Evolutionary conservation across 1,284 basidiomycete species (phyloP), one percentile per base, ranked within the genome.

Genomic region (Boletus mariae): DNA sequence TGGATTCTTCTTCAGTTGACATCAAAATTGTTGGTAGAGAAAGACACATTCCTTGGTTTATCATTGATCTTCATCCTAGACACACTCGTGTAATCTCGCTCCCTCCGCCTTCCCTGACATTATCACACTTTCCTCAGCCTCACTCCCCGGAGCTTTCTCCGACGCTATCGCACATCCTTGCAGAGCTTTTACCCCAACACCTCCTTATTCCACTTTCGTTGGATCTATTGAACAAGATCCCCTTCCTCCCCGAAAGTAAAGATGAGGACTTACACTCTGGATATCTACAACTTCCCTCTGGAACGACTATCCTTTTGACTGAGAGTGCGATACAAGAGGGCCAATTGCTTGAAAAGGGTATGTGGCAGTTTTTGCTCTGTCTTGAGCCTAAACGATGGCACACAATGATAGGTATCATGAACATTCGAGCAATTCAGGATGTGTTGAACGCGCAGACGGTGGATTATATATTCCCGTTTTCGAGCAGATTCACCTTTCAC

Each of bases 381-480:
- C 3, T 6, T 12, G 13, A 23, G 28, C 9, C 11, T 23, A 11
- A 23, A 26, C 45, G 20, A 60, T 6, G 1, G 4, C 15, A 8
- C 17, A 13, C 4, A 20, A 43, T 41, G 10, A 17, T 57, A 85
- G 89, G 90, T 4, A 65, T 94, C 5, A 67, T 72, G 54, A 94
- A 92, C 61, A 70, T 94, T 32, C 80, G 74, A 42, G 79, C 84
- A 0, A 69, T 89, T n/a, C 86, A 91, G 56, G 79, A 85, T 46
- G 77, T 83, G 53, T 81, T 94, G 64, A 74, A 74, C 40, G 72
- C 74, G 13, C 91, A 92, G 63, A 85, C 82, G 3, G 71, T 94
- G n/a, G 75, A 83, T 11, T 94, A 94, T 66, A 70, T 78, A 31
- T 94, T 94, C 68, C 92, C 92, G 0, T 94, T 82, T 70, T 69